Evolutionary conservation across 2,329 filamentous ascomycete genomes (phyloP), one percentile per base, ranked within the genome.

Genomic region (Calonectria honghensis): DNA sequence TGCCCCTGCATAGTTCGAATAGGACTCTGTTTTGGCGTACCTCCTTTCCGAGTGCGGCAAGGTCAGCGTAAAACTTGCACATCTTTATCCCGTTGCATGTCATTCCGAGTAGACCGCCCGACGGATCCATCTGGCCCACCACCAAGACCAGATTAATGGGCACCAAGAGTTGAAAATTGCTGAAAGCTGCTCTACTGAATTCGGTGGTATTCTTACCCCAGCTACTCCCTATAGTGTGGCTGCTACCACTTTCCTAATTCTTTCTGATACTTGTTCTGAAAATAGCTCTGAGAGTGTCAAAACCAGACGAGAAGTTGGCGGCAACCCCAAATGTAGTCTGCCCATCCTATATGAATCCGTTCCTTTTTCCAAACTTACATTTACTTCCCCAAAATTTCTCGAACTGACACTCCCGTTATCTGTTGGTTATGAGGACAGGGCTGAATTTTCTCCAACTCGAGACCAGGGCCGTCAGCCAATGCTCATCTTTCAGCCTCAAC

Each of bases 201-300:
- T 79, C n/a, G 80, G 84, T 61, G 84, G 83, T 20, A 75, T 84
- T 29, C 75, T 85, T 4, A 85, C 82, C 9, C 59, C 83, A 14
- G 82, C 82, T 45, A 50, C 82, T 6, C 77, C 78, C 10, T 72
- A 74, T 13, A 67, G 68, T 3, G 50, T 79, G 50, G 72, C 75
- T 61, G 64, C 79, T 7, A 76, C 59, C 24, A 37, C 51, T 18
- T 70, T 63, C n/a, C 29, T 73, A 29, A 27, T 31, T 70, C 18
- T 37, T 27, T 7, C 13, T 45, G n/a, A 13, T 11, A 3, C 24
- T 18, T 31, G 11, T 13, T 32, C 11, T 14, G 5, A 18, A 29
- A 64, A 24, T 45, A 3, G 2, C 14, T 14, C 10, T 27, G 2
- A 48, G 32, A 35, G 20, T 24, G 35, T 16, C 3, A 10, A 59